Percentiles rank a stretch among this genome's conserved stretches.
These are phyloP conservation scores for Scenedesmus sp. DNA, from an alignment of 163 green algal species.

Conservation along the genomic window DNA sequence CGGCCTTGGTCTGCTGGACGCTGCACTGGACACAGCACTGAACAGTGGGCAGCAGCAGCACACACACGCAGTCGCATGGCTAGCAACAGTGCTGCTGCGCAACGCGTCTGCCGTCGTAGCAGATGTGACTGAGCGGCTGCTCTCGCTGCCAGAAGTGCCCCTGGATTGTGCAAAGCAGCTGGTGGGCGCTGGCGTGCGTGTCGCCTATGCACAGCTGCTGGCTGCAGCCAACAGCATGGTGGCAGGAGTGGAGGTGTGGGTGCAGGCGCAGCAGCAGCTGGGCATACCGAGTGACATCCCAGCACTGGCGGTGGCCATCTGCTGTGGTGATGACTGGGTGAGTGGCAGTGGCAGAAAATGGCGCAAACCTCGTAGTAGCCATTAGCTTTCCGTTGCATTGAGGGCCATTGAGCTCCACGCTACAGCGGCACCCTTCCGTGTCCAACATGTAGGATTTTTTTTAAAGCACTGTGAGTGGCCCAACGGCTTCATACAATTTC, in stretches of 20 bases:
- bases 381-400: too few species aligned
- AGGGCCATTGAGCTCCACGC: too few species aligned
- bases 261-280: neutral
- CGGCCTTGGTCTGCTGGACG: neutral
- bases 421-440: too few species aligned
- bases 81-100: neutral
- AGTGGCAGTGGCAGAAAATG: neutral
- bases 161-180: neutral
- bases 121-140: neutral
- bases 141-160: neutral
- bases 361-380: too few species aligned
- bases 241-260: slow-evolving; percentile 3
- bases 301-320: neutral
- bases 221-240: neutral
- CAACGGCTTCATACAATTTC: too few species aligned
- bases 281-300: neutral
- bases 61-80: neutral
- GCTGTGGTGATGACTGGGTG: neutral
- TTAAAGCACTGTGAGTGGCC: too few species aligned
- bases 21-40: neutral
- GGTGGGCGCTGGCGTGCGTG: neutral
- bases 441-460: too few species aligned
- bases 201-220: neutral
- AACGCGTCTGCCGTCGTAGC: neutral
- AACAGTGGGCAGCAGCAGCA: neutral